A percentile compares a stretch with the other conserved stretches of the same genome.
Evolutionary conservation across 2,329 filamentous ascomycete genomes (phyloP).

Genomic region (Paecilomyces variotii): DNA sequence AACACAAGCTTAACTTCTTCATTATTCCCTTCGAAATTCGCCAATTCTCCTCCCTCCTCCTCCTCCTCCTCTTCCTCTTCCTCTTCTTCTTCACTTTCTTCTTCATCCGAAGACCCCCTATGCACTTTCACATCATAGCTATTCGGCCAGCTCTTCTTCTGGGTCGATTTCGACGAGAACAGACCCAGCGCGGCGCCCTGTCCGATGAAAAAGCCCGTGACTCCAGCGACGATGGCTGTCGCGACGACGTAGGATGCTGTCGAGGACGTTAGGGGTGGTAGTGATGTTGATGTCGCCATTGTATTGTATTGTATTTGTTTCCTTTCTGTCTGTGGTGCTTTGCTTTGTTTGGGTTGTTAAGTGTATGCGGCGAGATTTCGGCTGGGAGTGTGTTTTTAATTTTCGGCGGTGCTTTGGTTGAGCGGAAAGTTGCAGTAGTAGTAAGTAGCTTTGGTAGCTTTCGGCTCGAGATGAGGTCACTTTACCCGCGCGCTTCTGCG

Average conservation of each 20-base stretch:
- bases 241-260: slow-evolving; percentile 57
- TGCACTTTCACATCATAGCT: slow-evolving; percentile 47
- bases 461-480: no score
- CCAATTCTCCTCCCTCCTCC: slow-evolving; percentile 48
- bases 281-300: slow-evolving; percentile 23
- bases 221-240: slow-evolving; percentile 64
- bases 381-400: background rate
- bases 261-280: slow-evolving; percentile 42
- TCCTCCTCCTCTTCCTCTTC: slow-evolving; percentile 60
- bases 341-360: slow-evolving; percentile 1
- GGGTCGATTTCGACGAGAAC: slow-evolving; percentile 50
- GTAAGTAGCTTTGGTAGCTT: no score
- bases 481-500: background rate
- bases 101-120: slow-evolving; percentile 34
- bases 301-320: background rate
- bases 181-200: slow-evolving; percentile 63
- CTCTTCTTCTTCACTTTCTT: slow-evolving; percentile 30
- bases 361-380: background rate
- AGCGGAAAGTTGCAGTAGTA: background rate
- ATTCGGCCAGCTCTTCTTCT: slow-evolving; percentile 42
- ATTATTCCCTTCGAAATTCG: slow-evolving; percentile 42
- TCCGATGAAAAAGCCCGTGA: slow-evolving; percentile 68
- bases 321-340: background rate
- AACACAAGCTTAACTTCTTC: slow-evolving; percentile 95
- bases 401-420: background rate